Base-by-base conservation (phyloP, 2,329 filamentous ascomycete species). In the Diplocarpon mali region DNA sequence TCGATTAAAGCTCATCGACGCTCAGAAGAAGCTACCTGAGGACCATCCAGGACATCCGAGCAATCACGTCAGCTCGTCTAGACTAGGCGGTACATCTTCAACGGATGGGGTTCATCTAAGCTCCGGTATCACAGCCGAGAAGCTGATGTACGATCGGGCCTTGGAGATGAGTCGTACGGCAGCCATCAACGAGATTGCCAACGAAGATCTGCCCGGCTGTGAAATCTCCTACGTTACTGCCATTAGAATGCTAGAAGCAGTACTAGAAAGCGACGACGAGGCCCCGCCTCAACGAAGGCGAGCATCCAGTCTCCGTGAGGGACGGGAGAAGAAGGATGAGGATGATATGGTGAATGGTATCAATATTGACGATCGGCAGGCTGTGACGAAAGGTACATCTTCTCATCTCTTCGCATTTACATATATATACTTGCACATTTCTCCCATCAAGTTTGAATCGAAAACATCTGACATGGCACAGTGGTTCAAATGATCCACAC, bases 111-210 rank as follows among this genome's bases (percentile, higher is more conserved):
- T 95, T 20, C 76, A 84, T 38, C 73, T 98, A 20, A 94, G 85
- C 12, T 79, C 85, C 2, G 92, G 90, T 1, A 80, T 95, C 45
- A 95, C 88, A 16, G 92, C 92, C 0, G 92, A 96, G 67, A 95
- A 89, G 65, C 71, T 98, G 37, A 95, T 98, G 88, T 98, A 95
- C 61, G 92, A 98, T 56, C 85, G 92, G 38, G 92, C 92, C 0
- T 69, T 96, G 16, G 92, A 98, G 63, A 96, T 98, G 92, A 95
- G 88, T 62, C 80, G 88, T 42, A 80, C 85, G 3, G 90, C 92
- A 7, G 92, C 92, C 7, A 92, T 96, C 60, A 93, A 94, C 57
- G 92, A 98, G 66, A 84, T 98, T 40, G 87, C 92, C 2, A 88
- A 90, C 46, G 85, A 92, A 51, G 89, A 96, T 62, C 69, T 96